Conservation (phyloP, 1,284 basidiomycete genomes). For the Earliella scabrosa region DNA sequence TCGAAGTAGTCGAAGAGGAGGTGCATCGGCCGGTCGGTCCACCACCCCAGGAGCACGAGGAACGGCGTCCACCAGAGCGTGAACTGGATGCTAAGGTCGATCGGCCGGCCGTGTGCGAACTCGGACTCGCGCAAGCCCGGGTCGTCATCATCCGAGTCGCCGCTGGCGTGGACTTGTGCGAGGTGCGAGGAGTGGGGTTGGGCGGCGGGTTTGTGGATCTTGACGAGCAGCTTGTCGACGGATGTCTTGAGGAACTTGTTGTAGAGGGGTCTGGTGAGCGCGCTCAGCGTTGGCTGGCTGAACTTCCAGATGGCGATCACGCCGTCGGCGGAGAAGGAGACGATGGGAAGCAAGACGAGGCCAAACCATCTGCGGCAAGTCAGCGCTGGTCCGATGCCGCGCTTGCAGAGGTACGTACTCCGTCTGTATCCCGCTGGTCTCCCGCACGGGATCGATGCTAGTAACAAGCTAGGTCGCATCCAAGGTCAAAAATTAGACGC, state of each 20-base stretch:
- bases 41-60: conserved; percentile 43
- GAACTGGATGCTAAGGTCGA: conserved; percentile 48
- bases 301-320: conserved; percentile 58
- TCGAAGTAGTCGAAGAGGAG: conserved; percentile 57
- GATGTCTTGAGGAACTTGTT: background rate
- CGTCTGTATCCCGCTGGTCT: conserved; percentile 44
- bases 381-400: background rate
- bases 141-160: background rate
- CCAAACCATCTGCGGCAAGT: conserved; percentile 62
- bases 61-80: conserved; percentile 45
- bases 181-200: no score
- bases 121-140: conserved; percentile 23
- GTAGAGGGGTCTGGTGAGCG: conserved; percentile 3
- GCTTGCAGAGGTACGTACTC: conserved; percentile 44
- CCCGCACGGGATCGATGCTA: conserved; percentile 57
- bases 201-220: no score
- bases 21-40: conserved; percentile 37
- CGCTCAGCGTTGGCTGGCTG: conserved; percentile 28
- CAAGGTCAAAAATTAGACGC: background rate
- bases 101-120: conserved; percentile 40
- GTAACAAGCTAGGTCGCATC: conserved; percentile 55
- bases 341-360: conserved; percentile 65
- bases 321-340: conserved; percentile 73
- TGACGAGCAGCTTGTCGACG: no score
- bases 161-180: no score